These are phyloP conservation scores for Barnettozyma hawaiiensis DNA, from an alignment of 1,139 yeast genomes.

Conservation along the genomic window DNA sequence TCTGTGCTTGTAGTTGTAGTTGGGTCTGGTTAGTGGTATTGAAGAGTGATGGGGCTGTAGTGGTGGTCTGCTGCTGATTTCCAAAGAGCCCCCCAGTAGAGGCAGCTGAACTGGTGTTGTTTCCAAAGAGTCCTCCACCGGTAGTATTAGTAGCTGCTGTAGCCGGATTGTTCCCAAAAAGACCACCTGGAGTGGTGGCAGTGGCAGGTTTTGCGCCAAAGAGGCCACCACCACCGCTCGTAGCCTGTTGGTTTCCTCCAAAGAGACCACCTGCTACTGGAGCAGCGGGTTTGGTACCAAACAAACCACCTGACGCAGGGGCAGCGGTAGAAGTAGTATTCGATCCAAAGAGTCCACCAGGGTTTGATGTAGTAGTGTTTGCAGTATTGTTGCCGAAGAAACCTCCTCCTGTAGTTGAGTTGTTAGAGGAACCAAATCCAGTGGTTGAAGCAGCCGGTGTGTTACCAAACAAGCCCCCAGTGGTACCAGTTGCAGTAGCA, in stretches of 20 bases:
- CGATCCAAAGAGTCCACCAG: slow-evolving; percentile 26
- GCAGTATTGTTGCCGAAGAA: slow-evolving; percentile 30
- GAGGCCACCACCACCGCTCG: slow-evolving; percentile 25
- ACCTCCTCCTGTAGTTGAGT: slow-evolving; percentile 12
- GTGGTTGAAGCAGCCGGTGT: slow-evolving; percentile 11
- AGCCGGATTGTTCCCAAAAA: slow-evolving; percentile 14
- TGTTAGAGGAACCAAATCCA: slow-evolving; percentile 16
- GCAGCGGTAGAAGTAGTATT: slow-evolving; percentile 9
- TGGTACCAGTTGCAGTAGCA: slow-evolving; percentile 11
- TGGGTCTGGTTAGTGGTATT: slow-evolving; percentile 22
- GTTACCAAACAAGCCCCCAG: slow-evolving; percentile 27
- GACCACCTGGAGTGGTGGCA: slow-evolving; percentile 17
- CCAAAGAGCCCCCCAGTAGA: slow-evolving; percentile 29
- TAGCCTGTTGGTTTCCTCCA: slow-evolving; percentile 24
- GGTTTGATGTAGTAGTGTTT: slow-evolving; percentile 13
- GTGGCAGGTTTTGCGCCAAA: slow-evolving; percentile 15
- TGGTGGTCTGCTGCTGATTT: slow-evolving; percentile 12
- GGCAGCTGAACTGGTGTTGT: slow-evolving; percentile 18
- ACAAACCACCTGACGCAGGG: slow-evolving; percentile 7
- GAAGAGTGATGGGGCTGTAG: slow-evolving; percentile 26
- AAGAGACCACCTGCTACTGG: slow-evolving; percentile 8
- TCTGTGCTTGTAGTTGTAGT: slow-evolving; percentile 30
- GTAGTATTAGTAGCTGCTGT: slow-evolving; percentile 10
- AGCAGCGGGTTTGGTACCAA: slow-evolving; percentile 3
- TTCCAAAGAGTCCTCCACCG: slow-evolving; percentile 32